Evolutionary conservation across 129 eudicot genomes (phyloP).

Genomic region (Flaveria brownii): DNA sequence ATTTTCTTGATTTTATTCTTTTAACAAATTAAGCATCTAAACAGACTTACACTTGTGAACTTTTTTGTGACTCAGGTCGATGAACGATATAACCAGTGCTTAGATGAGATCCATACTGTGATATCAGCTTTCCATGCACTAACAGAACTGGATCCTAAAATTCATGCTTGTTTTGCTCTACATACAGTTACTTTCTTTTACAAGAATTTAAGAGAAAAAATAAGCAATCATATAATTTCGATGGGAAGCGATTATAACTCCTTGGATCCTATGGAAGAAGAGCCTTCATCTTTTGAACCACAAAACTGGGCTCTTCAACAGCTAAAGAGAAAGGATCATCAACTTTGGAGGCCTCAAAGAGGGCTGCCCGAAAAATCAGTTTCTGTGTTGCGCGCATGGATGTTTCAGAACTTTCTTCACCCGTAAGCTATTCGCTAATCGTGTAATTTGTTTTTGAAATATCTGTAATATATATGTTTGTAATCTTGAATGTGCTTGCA

Average conservation of each 20-base stretch:
- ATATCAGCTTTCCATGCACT: slow-evolving; percentile 89
- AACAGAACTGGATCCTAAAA: slow-evolving; percentile 80
- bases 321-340: slow-evolving; percentile 76
- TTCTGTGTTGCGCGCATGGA: slow-evolving; percentile 91
- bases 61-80: slow-evolving; percentile 58
- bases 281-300: slow-evolving; percentile 54
- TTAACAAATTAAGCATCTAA: slow-evolving; percentile 14
- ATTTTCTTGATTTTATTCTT: neutral
- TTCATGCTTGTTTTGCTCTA: slow-evolving; percentile 81
- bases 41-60: neutral
- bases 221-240: slow-evolving; percentile 71
- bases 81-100: slow-evolving; percentile 72
- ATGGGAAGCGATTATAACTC: slow-evolving; percentile 47
- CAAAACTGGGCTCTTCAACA: slow-evolving; percentile 98
- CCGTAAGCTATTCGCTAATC: slow-evolving; percentile 57
- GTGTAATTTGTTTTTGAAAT: neutral
- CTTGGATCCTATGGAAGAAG: slow-evolving; percentile 42
- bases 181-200: slow-evolving; percentile 70
- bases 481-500: slow-evolving; percentile 34
- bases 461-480: neutral
- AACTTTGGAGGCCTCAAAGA: slow-evolving; percentile 94
- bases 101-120: slow-evolving; percentile 89
- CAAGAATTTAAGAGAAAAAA: slow-evolving; percentile 70
- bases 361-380: slow-evolving; percentile 95
- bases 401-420: slow-evolving; percentile 98